phyloP scores from a whole-genome alignment of 352 stramenopile species.

The Globisporangium alternatum region DNA sequence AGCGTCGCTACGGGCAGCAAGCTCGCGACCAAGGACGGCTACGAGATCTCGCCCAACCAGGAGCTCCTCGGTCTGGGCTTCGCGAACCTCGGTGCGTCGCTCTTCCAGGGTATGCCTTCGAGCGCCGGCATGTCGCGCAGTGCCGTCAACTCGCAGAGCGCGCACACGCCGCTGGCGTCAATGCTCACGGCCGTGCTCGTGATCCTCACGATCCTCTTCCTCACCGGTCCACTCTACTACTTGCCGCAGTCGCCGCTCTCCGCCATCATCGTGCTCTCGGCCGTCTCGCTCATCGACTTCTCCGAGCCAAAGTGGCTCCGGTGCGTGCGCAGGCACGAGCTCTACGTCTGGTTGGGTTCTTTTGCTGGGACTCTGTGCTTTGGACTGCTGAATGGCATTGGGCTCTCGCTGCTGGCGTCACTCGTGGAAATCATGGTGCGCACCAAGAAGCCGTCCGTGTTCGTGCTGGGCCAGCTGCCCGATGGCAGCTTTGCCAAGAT shows the following conservation, averaged over 20 bases:
- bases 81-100: constrained; percentile 82
- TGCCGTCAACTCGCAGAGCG: constrained; percentile 90
- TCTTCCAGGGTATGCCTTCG: constrained; percentile 90
- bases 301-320: constrained; percentile 85
- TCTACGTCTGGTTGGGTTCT: constrained; percentile 56
- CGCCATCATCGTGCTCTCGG: constrained; percentile 89
- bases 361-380: constrained; percentile 48
- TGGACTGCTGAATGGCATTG: constrained; percentile 45
- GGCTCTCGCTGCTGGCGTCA: constrained; percentile 55
- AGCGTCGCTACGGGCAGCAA: constrained; percentile 88
- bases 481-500: constrained; percentile 38
- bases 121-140: constrained; percentile 89
- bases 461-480: constrained; percentile 32
- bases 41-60: constrained; percentile 80
- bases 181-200: constrained; percentile 89
- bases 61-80: constrained; percentile 92
- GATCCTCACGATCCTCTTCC: constrained; percentile 84
- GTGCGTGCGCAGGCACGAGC: constrained; percentile 48
- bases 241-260: constrained; percentile 85
- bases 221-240: constrained; percentile 88
- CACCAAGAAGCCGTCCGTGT: constrained; percentile 51
- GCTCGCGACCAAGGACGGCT: constrained; percentile 76
- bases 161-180: constrained; percentile 82
- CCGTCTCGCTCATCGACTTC: constrained; percentile 86
- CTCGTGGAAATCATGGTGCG: constrained; percentile 64